A percentile compares a stretch with the other conserved stretches of the same genome.
These are phyloP conservation scores for Zymoseptoria crescenta DNA, from an alignment of 2,329 filamentous ascomycete genomes.

Conservation along the genomic window DNA sequence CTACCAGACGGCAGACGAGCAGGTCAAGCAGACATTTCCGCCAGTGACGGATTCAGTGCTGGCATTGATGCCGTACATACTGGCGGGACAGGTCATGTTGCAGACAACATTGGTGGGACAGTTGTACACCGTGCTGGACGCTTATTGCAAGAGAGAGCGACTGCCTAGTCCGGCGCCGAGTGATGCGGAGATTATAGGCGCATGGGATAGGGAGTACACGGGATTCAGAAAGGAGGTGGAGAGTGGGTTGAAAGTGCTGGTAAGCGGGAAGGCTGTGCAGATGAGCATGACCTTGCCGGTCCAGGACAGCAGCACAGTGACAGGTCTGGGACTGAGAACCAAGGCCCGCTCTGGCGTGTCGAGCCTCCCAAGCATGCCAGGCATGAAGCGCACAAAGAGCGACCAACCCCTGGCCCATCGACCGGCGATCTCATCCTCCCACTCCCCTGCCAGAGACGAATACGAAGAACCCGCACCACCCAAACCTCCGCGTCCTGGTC, in stretches of 20 bases:
- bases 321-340: conserved; percentile 42
- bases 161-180: conserved; percentile 66
- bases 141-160: conserved; percentile 60
- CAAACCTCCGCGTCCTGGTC: conserved; percentile 28
- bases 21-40: conserved; percentile 63
- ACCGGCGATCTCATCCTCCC: not conserved
- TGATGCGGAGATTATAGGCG: conserved; percentile 61
- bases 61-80: conserved; percentile 63
- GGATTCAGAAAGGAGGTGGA: conserved; percentile 61
- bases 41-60: conserved; percentile 63
- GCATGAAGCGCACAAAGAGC: not conserved
- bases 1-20: conserved; percentile 67
- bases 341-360: conserved; percentile 9
- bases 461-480: conserved; percentile 27
- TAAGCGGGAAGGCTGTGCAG: conserved; percentile 60
- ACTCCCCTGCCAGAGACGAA: conserved; percentile 11
- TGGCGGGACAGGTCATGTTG: conserved; percentile 63
- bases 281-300: conserved; percentile 46
- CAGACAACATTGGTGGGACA: conserved; percentile 71
- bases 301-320: conserved; percentile 37
- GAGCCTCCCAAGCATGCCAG: not conserved
- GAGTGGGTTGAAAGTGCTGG: conserved; percentile 51
- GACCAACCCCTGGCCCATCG: not conserved
- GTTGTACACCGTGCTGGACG: conserved; percentile 69
- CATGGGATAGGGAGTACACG: conserved; percentile 57